phyloP scores from a whole-genome alignment of 345 rosid species.

The Raphanus sativus region DNA sequence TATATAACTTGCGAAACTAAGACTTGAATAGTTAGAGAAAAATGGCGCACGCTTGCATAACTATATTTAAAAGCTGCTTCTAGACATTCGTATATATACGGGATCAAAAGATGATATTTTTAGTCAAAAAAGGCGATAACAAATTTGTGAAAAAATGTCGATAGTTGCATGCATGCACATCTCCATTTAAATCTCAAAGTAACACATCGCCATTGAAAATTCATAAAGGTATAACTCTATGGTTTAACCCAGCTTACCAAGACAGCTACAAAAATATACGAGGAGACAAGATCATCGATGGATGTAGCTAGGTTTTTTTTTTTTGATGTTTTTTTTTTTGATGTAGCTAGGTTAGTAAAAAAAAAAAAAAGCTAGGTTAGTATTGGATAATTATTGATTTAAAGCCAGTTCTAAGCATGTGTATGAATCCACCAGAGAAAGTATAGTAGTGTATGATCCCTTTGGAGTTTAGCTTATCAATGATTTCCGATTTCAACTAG shows the following conservation, averaged over 20 bases:
- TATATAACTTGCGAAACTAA: background rate
- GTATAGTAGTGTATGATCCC: background rate
- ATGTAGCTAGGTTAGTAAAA: too few relatives aligned
- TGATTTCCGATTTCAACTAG: background rate
- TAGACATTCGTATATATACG: background rate
- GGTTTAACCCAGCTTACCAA: too few relatives aligned
- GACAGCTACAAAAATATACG: too few relatives aligned
- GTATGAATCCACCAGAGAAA: background rate
- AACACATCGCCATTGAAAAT: background rate
- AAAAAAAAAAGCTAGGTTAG: too few relatives aligned
- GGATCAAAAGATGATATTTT: background rate
- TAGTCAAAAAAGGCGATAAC: slow-evolving; percentile 14
- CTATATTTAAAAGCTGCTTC: background rate
- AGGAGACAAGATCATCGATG: too few relatives aligned
- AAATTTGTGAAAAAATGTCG: background rate
- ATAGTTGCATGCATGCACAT: slow-evolving; percentile 12
- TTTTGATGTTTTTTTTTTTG: too few relatives aligned
- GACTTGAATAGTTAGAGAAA: background rate
- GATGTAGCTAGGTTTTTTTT: too few relatives aligned
- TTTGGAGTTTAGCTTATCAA: background rate
- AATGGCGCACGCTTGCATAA: background rate
- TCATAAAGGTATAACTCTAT: background rate
- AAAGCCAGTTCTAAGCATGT: background rate
- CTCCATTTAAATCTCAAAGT: slow-evolving; percentile 3
- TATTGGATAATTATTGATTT: background rate